phyloP scores from a whole-genome alignment of 768 basidiomycete genomes.

The Psilocybe azurescens region DNA sequence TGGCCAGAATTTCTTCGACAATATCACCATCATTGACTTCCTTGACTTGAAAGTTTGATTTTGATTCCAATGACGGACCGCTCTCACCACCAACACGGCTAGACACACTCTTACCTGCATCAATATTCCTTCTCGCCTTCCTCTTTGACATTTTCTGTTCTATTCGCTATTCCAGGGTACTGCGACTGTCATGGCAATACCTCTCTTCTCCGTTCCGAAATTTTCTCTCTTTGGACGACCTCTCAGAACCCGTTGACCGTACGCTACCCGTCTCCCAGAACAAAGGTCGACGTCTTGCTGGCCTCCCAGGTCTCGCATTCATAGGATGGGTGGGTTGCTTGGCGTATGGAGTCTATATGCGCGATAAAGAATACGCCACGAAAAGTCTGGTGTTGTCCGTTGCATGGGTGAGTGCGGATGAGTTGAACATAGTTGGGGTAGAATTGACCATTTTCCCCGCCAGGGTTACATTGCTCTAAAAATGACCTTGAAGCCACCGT shows the following conservation, averaged over 20 bases:
- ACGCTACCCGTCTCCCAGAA: constrained; percentile 29
- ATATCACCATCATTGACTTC: constrained; percentile 9
- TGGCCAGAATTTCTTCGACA: constrained; percentile 1
- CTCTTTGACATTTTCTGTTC: constrained; percentile 32
- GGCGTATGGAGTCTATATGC: constrained; percentile 36
- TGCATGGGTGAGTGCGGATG: constrained; percentile 53
- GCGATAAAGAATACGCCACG: constrained; percentile 24
- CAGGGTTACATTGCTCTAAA: constrained; percentile 52
- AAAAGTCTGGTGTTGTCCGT: constrained; percentile 39
- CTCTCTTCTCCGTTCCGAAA: constrained; percentile 50
- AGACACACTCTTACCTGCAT: constrained; percentile 28
- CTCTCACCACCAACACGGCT: constrained; percentile 23
- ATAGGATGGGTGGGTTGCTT: constrained; percentile 49
- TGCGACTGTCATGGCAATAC: constrained; percentile 24
- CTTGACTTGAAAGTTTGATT: constrained; percentile 16
- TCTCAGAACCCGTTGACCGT: constrained; percentile 44
- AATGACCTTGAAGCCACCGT: constrained; percentile 43
- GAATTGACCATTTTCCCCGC: constrained; percentile 1
- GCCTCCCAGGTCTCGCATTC: constrained; percentile 43
- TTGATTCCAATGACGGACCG: constrained; percentile 17
- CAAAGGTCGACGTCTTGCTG: constrained; percentile 39
- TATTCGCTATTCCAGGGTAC: constrained; percentile 31
- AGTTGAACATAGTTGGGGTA: constrained; percentile 1
- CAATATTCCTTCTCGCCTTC: constrained; percentile 35
- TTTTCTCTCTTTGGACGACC: constrained; percentile 57